These are phyloP conservation scores for Tetracentron sinense DNA, from an alignment of 164 flowering plant species.

Conservation along the genomic window DNA sequence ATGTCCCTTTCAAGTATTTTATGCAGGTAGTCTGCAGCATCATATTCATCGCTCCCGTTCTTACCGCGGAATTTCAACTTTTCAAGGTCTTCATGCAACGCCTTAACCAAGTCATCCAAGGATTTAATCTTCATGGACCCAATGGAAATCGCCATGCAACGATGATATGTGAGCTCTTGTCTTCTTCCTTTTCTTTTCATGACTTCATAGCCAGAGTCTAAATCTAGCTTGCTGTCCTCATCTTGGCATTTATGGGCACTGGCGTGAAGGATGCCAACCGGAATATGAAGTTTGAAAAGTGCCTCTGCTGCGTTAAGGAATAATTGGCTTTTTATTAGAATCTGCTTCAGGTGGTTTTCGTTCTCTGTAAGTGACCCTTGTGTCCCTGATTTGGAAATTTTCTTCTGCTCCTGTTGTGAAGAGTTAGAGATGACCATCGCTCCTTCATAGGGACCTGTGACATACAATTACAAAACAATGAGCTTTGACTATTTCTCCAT, in stretches of 20 bases:
- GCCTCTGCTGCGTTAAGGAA: slow-evolving; percentile 88
- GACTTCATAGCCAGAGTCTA: slow-evolving; percentile 68
- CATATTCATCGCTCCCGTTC: slow-evolving; percentile 22
- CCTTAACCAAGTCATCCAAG: slow-evolving; percentile 64
- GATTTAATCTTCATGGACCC: slow-evolving; percentile 27
- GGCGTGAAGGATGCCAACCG: slow-evolving; percentile 42
- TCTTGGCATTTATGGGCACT: slow-evolving; percentile 25
- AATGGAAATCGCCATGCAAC: slow-evolving; percentile 24
- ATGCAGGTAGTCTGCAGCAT: slow-evolving; percentile 39
- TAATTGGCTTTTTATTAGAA: slow-evolving; percentile 44
- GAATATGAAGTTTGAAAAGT: slow-evolving; percentile 71
- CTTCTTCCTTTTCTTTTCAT: slow-evolving; percentile 72
- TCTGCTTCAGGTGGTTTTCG: slow-evolving; percentile 64
- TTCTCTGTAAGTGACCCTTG: slow-evolving; percentile 45
- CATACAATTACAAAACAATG: slow-evolving; percentile 7
- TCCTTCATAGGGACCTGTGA: slow-evolving; percentile 27
- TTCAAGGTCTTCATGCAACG: slow-evolving; percentile 51
- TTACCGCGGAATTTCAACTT: slow-evolving; percentile 34
- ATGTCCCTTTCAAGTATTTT: slow-evolving; percentile 61
- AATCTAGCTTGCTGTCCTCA: slow-evolving; percentile 36
- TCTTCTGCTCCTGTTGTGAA: slow-evolving; percentile 16
- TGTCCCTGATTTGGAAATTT: slow-evolving; percentile 11
- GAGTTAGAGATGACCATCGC: slow-evolving; percentile 11
- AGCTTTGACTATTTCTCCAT: background rate
- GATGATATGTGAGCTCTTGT: slow-evolving; percentile 46